Percentiles rank a stretch among this genome's conserved stretches.
These are phyloP conservation scores for Diaporthe sp. DNA, from an alignment of 2,329 filamentous ascomycete genomes.

Conservation along the genomic window DNA sequence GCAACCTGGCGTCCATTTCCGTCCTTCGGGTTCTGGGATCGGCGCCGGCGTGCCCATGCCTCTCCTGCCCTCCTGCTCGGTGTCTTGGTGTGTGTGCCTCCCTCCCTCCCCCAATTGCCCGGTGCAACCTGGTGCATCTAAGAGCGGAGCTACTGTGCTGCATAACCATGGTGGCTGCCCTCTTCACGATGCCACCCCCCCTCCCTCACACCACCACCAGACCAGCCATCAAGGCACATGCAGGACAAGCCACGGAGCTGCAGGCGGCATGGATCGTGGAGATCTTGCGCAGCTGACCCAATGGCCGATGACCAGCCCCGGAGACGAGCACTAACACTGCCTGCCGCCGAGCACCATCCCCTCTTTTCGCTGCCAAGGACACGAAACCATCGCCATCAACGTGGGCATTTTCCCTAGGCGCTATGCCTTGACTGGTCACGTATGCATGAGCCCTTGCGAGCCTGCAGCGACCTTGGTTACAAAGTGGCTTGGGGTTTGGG, in stretches of 20 bases:
- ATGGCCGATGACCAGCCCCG: slow-evolving; percentile 33
- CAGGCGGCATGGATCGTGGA: slow-evolving; percentile 34
- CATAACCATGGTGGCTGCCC: slow-evolving; percentile 10
- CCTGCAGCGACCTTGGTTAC: slow-evolving; percentile 26
- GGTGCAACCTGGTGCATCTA: slow-evolving; percentile 32
- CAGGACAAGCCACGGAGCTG: slow-evolving; percentile 37
- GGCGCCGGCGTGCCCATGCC: slow-evolving; percentile 12
- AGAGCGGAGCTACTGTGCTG: slow-evolving; percentile 22
- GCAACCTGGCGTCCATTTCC: slow-evolving; percentile 27
- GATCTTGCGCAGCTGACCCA: slow-evolving; percentile 36
- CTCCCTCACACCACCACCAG: slow-evolving; percentile 18
- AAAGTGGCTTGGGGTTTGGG: slow-evolving; percentile 21
- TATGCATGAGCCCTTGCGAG: slow-evolving; percentile 36
- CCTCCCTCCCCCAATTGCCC: neutral
- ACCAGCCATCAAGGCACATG: slow-evolving; percentile 33
- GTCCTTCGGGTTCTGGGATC: slow-evolving; percentile 17
- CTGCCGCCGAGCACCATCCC: slow-evolving; percentile 21
- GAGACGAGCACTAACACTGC: slow-evolving; percentile 24
- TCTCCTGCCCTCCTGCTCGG: neutral
- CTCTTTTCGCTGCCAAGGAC: slow-evolving; percentile 29
- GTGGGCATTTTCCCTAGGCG: slow-evolving; percentile 29
- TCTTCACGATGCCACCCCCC: neutral
- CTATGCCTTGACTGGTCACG: slow-evolving; percentile 29
- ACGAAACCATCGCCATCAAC: slow-evolving; percentile 21
- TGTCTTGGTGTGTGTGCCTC: neutral